Evolutionary conservation across 345 rosid species (phyloP).

Genomic region (Rhizophora mangle): DNA sequence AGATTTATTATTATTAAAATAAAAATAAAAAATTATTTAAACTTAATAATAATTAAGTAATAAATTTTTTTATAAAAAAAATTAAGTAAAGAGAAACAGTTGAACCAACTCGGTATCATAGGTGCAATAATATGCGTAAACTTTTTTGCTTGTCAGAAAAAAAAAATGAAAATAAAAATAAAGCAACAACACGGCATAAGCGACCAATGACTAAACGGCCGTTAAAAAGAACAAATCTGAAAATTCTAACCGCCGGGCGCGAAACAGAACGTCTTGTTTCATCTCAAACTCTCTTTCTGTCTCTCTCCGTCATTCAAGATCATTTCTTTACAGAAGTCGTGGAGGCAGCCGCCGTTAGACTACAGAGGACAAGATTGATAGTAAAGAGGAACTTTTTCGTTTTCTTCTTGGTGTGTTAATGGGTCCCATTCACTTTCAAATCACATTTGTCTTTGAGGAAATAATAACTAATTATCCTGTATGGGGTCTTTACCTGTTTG

Average conservation of each 20-base stretch:
- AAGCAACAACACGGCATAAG: too few relatives aligned
- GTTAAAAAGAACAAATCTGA: not conserved
- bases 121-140: too few relatives aligned
- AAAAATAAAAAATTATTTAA: too few relatives aligned
- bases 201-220: not conserved
- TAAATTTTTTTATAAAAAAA: too few relatives aligned
- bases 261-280: not conserved
- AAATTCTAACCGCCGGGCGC: conserved; percentile 1
- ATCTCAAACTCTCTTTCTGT: not conserved
- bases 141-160: too few relatives aligned
- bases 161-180: too few relatives aligned
- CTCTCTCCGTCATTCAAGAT: not conserved
- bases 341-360: too few relatives aligned
- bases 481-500: not conserved
- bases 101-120: too few relatives aligned
- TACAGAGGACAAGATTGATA: not conserved
- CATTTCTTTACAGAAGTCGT: not conserved
- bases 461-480: not conserved
- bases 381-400: not conserved
- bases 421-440: not conserved
- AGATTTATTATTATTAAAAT: too few relatives aligned
- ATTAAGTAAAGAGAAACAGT: too few relatives aligned
- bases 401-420: not conserved
- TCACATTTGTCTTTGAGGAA: not conserved
- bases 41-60: too few relatives aligned